phyloP scores from a whole-genome alignment of 2,329 filamentous ascomycete species.

The Didymella pinodella region DNA sequence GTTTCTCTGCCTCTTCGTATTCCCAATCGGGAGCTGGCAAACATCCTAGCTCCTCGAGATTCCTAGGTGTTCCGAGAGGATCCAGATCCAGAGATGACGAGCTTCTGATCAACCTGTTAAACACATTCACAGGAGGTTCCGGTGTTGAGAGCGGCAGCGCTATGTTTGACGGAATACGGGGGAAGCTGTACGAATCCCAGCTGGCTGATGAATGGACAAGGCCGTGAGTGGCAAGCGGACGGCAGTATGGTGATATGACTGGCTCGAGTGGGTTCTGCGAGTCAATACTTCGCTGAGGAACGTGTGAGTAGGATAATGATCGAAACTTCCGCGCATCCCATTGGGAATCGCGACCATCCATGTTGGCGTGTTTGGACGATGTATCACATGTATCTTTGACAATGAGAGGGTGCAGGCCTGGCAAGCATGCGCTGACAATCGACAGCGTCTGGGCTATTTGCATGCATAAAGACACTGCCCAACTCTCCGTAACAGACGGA shows the following conservation, averaged over 20 bases:
- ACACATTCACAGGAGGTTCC: slow-evolving; percentile 31
- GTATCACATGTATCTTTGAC: slow-evolving; percentile 19
- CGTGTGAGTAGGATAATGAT: slow-evolving; percentile 3
- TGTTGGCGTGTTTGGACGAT: not conserved
- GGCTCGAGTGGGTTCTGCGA: not conserved
- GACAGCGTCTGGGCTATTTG: slow-evolving; percentile 43
- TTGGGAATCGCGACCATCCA: not conserved
- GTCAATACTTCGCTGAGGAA: slow-evolving; percentile 1
- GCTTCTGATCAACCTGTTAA: slow-evolving; percentile 29
- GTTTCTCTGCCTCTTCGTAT: slow-evolving; percentile 18
- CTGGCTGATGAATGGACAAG: slow-evolving; percentile 36
- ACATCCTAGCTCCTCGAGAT: slow-evolving; percentile 29
- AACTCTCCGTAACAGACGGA: slow-evolving; percentile 30
- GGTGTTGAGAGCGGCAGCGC: slow-evolving; percentile 25
- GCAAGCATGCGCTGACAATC: slow-evolving; percentile 41
- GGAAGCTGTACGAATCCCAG: slow-evolving; percentile 28
- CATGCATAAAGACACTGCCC: slow-evolving; percentile 33
- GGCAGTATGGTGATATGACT: slow-evolving; percentile 31
- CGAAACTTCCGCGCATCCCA: slow-evolving; percentile 13
- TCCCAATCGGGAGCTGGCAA: slow-evolving; percentile 12
- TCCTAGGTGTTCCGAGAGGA: slow-evolving; percentile 29
- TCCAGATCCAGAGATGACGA: slow-evolving; percentile 21
- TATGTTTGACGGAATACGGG: slow-evolving; percentile 30
- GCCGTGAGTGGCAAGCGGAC: slow-evolving; percentile 40
- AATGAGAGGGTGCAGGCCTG: slow-evolving; percentile 25